Evolutionary conservation across 352 stramenopile species (phyloP), one percentile per base, ranked within the genome.

Genomic region (Globisporangium middletonii): DNA sequence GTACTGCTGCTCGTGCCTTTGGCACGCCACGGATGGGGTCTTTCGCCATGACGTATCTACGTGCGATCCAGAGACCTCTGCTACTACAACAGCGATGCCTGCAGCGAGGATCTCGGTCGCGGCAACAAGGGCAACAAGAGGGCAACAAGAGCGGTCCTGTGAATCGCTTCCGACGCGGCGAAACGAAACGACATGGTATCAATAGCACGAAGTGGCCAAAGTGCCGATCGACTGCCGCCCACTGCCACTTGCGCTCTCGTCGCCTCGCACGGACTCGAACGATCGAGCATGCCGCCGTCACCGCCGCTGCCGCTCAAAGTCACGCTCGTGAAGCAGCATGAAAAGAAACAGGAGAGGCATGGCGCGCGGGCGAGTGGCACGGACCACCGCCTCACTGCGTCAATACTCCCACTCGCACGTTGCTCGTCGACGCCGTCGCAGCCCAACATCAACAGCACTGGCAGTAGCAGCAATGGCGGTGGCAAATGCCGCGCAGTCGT

Each of bases 341-440:
- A 35, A 19, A 37, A 37, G 26, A 41, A 16, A 16, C 42, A n/a
- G 4, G 38, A 53, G 8, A 59, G 53, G 13, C 54, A 26, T 11
- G 0, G 15, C 3, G 11, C 16, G 13, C 19, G 54, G 15, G 53
- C 37, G n/a, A 47, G 35, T 16, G 49, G 57, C 15, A 55, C 48
- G 13, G 57, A 50, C 16, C 50, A 50, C 19, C 48, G 50, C 13
- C 49, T 68, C 41, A n/a, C 48, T 4, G 18, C 62, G 0, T 67
- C 65, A 6, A 64, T 77, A 12, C 63, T 89, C 13, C 72, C 72
- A 13, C 72, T 92, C 15, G 66, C 64, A 2, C 77, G 81, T 51
- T 86, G 77, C 33, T 68, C 71, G 27, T 92, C 81, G 43, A 83
- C 79, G 5, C 81, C 81, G 23, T 64, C 62, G 2, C 65, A 68